Evolutionary conservation across 2,329 filamentous ascomycete species (phyloP), one percentile per base, ranked within the genome.

Genomic region (Ceratocystis cacaofunesta): DNA sequence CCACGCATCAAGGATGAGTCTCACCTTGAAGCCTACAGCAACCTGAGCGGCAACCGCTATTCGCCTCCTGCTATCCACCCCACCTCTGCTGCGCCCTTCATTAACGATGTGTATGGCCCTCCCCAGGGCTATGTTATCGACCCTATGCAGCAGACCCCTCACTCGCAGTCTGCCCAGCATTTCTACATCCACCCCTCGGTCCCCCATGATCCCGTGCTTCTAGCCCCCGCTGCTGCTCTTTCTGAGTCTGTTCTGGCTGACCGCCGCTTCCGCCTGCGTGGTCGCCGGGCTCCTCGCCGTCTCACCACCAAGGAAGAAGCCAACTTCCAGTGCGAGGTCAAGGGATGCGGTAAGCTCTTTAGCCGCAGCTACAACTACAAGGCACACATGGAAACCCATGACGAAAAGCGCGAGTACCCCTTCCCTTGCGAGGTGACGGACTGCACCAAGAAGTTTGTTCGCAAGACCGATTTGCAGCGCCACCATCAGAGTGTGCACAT

Each of bases 291-390:
- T 12, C 75, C 77, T 19, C 78, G 82, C 55, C 80, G 80, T 70
- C 78, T 81, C 70, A 86, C 83, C 1, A 85, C 85, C 19, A 82
- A 81, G 66, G 86, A 86, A 69, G 86, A 89, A 70, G 87, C 87
- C 65, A 89, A 85, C 70, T 87, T 84, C 74, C 79, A 82, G 68
- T 95, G 91, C 72, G 78, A 80, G 65, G 78, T 85, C 44, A 80
- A 85, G 67, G 79, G 85, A 1, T 96, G 91, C 72, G 85, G 86
- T 5, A 89, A 87, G 73, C 81, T 87, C 17, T 95, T 95, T 73
- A 89, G 89, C 69, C 80, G 91, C 68, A 87, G 84, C 71, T 95
- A 92, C 77, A 95, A 95, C 75, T 90, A 86, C 76, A 91, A 89
- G 71, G 88, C 90, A 36, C 91, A 95, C 73, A 82, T 92, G 80